phyloP scores from a whole-genome alignment of 805 yeast species.

The Maudiozyma bulderi region DNA sequence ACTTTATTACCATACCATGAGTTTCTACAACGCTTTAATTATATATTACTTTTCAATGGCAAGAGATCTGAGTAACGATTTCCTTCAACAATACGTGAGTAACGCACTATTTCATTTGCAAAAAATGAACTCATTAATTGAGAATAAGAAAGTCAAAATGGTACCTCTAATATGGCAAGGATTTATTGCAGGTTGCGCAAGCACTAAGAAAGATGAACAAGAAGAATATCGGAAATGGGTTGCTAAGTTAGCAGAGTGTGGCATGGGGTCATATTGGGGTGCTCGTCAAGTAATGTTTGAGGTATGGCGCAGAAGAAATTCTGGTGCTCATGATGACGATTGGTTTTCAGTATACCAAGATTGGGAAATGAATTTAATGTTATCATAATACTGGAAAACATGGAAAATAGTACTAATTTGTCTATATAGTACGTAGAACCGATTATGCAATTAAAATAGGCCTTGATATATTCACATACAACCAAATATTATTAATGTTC shows the following conservation, averaged over 20 bases:
- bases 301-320: conserved; percentile 68
- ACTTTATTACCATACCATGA: conserved; percentile 67
- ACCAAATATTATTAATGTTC: too few relatives aligned
- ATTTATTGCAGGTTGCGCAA: conserved; percentile 78
- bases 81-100: conserved; percentile 53
- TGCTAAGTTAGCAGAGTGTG: conserved; percentile 37
- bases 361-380: conserved; percentile 80
- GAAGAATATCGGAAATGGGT: conserved; percentile 63
- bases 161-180: conserved; percentile 86
- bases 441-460: too few relatives aligned
- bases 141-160: conserved; percentile 40
- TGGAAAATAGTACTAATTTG: background rate
- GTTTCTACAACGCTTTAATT: conserved; percentile 63
- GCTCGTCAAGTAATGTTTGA: conserved; percentile 78
- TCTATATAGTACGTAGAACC: background rate
- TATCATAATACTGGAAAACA: conserved; percentile 20
- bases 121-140: conserved; percentile 48
- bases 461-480: too few relatives aligned
- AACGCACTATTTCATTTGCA: conserved; percentile 56
- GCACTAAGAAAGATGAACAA: conserved; percentile 48
- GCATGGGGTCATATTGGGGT: conserved; percentile 77
- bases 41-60: conserved; percentile 65
- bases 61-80: conserved; percentile 42
- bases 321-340: conserved; percentile 47
- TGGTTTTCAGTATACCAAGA: conserved; percentile 77